Conservation (phyloP, 148 eudicot species). For the Suaeda aralocaspica region DNA sequence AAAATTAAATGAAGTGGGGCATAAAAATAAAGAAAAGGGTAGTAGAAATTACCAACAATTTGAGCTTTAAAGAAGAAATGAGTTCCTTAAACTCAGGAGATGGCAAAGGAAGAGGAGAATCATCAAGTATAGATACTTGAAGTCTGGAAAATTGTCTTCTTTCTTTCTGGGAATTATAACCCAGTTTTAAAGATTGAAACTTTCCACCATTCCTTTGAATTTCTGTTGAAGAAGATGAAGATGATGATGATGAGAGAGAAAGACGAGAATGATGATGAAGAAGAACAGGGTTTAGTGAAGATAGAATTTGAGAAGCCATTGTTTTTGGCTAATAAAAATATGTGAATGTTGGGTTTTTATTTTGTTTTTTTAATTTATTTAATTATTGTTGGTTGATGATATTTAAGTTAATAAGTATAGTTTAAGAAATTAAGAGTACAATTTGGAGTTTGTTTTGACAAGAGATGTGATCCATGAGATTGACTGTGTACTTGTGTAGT, state of each 20-base stretch:
- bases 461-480: too few species aligned
- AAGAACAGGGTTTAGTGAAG: conserved; percentile 1
- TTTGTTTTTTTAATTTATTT: too few species aligned
- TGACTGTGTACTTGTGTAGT: too few species aligned
- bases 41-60: conserved; percentile 64
- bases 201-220: conserved; percentile 16
- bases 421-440: too few species aligned
- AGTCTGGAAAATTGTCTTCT: conserved; percentile 25
- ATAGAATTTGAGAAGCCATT: conserved; percentile 37
- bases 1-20: background rate
- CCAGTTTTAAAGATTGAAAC: conserved; percentile 19
- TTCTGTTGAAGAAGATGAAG: conserved; percentile 14
- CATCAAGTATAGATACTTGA: conserved; percentile 37
- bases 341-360: too few species aligned
- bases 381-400: too few species aligned
- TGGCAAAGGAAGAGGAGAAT: conserved; percentile 27
- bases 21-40: too few species aligned
- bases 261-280: conserved; percentile 14
- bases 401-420: too few species aligned
- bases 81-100: conserved; percentile 14
- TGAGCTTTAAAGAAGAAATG: conserved; percentile 49
- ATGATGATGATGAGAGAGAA: conserved; percentile 20
- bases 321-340: too few species aligned
- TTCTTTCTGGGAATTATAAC: conserved; percentile 8
- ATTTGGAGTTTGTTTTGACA: too few species aligned